These are phyloP conservation scores for Sarocladium kiliense DNA, from an alignment of 2,329 filamentous ascomycete species.

Conservation along the genomic window DNA sequence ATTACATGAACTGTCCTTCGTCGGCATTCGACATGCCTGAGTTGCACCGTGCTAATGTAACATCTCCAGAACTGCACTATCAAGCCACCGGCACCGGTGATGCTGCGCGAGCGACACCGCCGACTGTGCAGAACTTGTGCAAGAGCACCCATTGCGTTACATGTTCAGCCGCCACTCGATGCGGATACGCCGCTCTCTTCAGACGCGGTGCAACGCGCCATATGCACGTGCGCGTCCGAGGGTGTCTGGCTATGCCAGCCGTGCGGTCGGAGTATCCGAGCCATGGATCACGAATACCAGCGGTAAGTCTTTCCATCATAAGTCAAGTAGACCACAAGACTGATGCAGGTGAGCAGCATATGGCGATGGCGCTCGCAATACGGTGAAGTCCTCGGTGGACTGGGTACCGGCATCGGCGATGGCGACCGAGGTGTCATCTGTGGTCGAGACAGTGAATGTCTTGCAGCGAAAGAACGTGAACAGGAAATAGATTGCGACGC, in stretches of 20 bases:
- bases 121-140: conserved; percentile 74
- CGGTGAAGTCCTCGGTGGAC: conserved; percentile 70
- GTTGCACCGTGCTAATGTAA: conserved; percentile 12
- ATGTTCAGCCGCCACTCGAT: conserved; percentile 40
- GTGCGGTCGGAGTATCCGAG: conserved; percentile 68
- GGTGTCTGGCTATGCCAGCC: conserved; percentile 81
- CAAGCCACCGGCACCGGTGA: conserved; percentile 66
- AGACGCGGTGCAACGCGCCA: conserved; percentile 49
- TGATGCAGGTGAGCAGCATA: conserved; percentile 40
- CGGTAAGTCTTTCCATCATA: conserved; percentile 35
- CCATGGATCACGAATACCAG: conserved; percentile 53
- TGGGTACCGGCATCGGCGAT: conserved; percentile 83
- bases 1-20: not conserved
- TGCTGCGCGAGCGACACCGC: conserved; percentile 70
- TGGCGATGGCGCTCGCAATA: conserved; percentile 91
- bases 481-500: conserved; percentile 82
- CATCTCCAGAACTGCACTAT: conserved; percentile 74
- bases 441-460: conserved; percentile 69
- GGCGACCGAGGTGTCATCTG: conserved; percentile 85
- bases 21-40: not conserved
- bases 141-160: conserved; percentile 59
- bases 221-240: conserved; percentile 48
- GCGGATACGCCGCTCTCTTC: conserved; percentile 40
- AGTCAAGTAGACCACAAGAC: not conserved
- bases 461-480: conserved; percentile 72